Evolutionary conservation across 768 basidiomycete genomes (phyloP), one percentile per base, ranked within the genome.

Genomic region (Lactifluus piperatus): DNA sequence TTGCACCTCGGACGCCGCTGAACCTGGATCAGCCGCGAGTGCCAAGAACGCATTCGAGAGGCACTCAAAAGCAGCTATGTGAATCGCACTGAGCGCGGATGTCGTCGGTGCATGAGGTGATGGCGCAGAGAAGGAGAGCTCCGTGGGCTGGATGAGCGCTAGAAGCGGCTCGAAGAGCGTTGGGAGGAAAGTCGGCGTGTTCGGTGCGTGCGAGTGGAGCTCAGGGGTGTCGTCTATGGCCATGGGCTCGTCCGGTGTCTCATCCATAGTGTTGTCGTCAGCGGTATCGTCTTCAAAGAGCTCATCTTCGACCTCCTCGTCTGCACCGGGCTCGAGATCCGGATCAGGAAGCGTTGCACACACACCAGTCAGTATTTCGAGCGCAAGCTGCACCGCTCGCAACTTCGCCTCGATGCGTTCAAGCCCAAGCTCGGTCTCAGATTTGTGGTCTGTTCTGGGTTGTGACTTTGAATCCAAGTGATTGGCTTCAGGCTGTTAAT

Each of bases 81-180:
- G 94, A 51, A 95, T 83, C 7, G 87, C 82, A 62, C 88, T 81
- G 46, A 97, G 80, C 10, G 78, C 87, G 26, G 92, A 90, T 0
- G 94, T 95, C 13, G 86, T 93, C 2, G 94, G 94, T 41, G 92
- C 90, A 68, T 95, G 90, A 22, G 79, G 75, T 0, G 91, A 93
- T 11, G 81, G 81, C 5, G 79, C 72, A 24, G 88, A 81, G 74
- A 94, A 95, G 4, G 94, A 95, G 16, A 94, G 79, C 0, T 79
- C 68, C 0, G 88, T 92, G 0, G 91, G 90, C 30, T 82, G 82
- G 44, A 86, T 77, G 29, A 95, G 79, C 2, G 78, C 69, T 5
- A 93, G 75, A 6, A 89, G 74, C 4, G 91, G 86, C 26, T 77
- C 74, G 10, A 86, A 81, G n/a, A 94, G 76, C 1, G 80, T 73